phyloP scores from a whole-genome alignment of 257 asterid species.

The Solanum commersonii region DNA sequence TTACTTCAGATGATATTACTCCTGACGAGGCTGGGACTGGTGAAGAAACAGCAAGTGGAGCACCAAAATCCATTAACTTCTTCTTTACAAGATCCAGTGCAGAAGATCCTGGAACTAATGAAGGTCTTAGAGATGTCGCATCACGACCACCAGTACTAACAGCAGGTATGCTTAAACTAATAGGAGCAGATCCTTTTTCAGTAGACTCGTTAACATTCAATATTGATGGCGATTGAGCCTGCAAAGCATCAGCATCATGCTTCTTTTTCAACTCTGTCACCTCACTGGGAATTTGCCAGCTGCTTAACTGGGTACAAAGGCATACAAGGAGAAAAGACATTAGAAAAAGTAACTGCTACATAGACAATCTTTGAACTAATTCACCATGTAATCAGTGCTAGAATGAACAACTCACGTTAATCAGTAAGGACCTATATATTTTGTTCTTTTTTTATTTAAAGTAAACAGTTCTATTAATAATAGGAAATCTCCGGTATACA shows the following conservation, averaged over 20 bases:
- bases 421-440: neutral
- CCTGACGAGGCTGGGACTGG: slow-evolving; percentile 41
- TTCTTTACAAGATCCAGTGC: slow-evolving; percentile 94
- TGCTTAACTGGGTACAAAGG: slow-evolving; percentile 59
- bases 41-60: slow-evolving; percentile 45
- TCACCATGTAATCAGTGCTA: neutral
- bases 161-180: slow-evolving; percentile 81
- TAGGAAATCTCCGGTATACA: neutral
- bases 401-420: neutral
- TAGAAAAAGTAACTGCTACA: neutral
- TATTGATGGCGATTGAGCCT: slow-evolving; percentile 40
- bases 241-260: slow-evolving; percentile 57
- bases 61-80: slow-evolving; percentile 93
- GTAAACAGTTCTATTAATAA: neutral
- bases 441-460: neutral
- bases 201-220: slow-evolving; percentile 26
- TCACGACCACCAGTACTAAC: slow-evolving; percentile 95
- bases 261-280: slow-evolving; percentile 64
- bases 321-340: neutral
- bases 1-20: slow-evolving; percentile 39
- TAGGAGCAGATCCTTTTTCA: slow-evolving; percentile 61
- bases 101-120: slow-evolving; percentile 49
- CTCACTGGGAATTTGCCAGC: slow-evolving; percentile 97
- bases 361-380: neutral
- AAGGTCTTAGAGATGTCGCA: slow-evolving; percentile 53